Base-by-base conservation (phyloP, 805 yeast genomes). In the Hanseniaspora vineae region DNA sequence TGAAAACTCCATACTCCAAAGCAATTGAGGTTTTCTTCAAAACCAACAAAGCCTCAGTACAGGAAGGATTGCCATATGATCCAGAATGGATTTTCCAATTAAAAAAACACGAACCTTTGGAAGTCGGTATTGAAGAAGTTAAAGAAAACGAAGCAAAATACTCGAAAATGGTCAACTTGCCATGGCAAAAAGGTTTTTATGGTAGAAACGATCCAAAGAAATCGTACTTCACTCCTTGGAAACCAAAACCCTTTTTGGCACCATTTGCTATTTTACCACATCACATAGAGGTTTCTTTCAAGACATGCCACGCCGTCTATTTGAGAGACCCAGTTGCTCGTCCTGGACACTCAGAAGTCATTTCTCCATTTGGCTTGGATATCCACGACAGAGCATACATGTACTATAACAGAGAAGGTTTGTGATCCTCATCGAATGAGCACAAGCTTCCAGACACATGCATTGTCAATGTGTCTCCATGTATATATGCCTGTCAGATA, bases 261-360 rank as follows among this genome's bases (percentile, higher is more conserved):
- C 94, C 95, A 44, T 85, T 88, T 66, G 92, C 97, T 12, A 76
- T 92, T 50, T 73, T 86, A 58, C 98, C 98, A 31, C 81, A 84
- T 52, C 97, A 92, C 66, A 70, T 92, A 47, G 97, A 92, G 68
- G 70, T 92, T 42, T 84, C 95, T 19, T 90, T 85, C 65, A 76
- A 77, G 52, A 87, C 97, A 5, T 90, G 97, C 63, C 96, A 89
- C 64, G 97, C 96, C 5, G 84, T 92, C n/a, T 92, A 90, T 66
- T 68, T 92, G 64, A 82, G 97, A 67, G 95, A 92, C 64, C 98
- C 98, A 14, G 88, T 92, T 45, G 95, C 97, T 13, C 78, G 97
- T 64, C 96, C 97, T 6, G 97, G 96, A 49, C 89, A 85, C 61
- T 84, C 96, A 32, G 98, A 92, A 70, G 95, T 92, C 50, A 84